Evolutionary conservation across 1,139 yeast genomes (phyloP).

Genomic region (Hyphopichia burtonii): DNA sequence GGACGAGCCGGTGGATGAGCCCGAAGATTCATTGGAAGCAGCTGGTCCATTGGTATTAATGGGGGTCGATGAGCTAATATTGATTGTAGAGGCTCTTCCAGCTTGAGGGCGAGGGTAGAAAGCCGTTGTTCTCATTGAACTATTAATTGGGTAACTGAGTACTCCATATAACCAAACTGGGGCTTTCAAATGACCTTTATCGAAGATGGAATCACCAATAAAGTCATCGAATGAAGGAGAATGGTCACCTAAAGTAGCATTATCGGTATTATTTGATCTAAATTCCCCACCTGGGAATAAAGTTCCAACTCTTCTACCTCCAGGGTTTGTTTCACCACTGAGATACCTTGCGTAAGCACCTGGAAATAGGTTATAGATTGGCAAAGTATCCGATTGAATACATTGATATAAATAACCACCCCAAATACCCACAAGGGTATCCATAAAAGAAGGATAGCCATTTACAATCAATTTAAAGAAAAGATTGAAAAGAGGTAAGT

Average conservation of each 20-base stretch:
- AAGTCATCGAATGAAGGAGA: slow-evolving; percentile 11
- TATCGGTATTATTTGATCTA: background rate
- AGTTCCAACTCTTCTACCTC: slow-evolving; percentile 37
- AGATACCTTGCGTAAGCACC: slow-evolving; percentile 39
- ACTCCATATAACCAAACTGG: slow-evolving; percentile 36
- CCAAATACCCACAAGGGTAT: slow-evolving; percentile 47
- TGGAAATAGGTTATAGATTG: slow-evolving; percentile 40
- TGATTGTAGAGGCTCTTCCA: background rate
- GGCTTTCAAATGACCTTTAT: slow-evolving; percentile 45
- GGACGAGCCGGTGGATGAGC: slow-evolving; percentile 9
- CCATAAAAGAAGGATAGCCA: slow-evolving; percentile 39
- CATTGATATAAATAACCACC: slow-evolving; percentile 63
- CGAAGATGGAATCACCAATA: slow-evolving; percentile 38
- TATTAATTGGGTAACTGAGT: slow-evolving; percentile 30
- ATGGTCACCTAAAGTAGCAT: background rate
- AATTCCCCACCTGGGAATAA: background rate
- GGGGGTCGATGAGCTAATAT: background rate
- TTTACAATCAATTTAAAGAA: slow-evolving; percentile 46
- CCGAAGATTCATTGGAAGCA: background rate
- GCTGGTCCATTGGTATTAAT: background rate
- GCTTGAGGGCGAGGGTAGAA: slow-evolving; percentile 13
- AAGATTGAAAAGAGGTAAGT: slow-evolving; percentile 55
- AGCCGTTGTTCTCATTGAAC: slow-evolving; percentile 31
- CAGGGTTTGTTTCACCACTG: slow-evolving; percentile 6
- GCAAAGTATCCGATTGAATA: slow-evolving; percentile 52